Evolutionary conservation across 2,329 filamentous ascomycete species (phyloP), one percentile per base, ranked within the genome.

Genomic region (Colletotrichum cordylinicola): DNA sequence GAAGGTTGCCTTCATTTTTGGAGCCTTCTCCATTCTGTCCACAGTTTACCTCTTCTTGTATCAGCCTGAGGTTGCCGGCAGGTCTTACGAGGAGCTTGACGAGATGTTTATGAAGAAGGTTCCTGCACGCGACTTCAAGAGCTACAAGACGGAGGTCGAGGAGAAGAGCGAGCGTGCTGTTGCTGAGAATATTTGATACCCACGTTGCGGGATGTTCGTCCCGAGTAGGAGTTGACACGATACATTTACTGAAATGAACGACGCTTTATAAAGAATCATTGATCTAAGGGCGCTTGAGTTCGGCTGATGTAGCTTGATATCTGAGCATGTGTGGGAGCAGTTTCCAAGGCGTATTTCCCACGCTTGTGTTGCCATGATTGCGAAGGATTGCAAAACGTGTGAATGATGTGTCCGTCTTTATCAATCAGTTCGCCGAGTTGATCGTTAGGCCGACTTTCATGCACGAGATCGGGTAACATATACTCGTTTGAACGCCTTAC

Each of bases 1-100:
- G 2, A 87, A 87, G 78, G 84, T 84, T 1, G 81, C 81, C 0
- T 87, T 87, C 64, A 79, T 87, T 6, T 88, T 86, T 72, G 83
- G 82, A 1, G 85, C 80, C 1, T 72, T 84, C 7, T 77, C 79
- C 39, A 73, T 83, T 3, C 24, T 82, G 24, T 80, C 75, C 31
- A 78, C 80, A 8, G 74, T 82, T n/a, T 84, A 80, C 68, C 39
- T 86, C 9, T 79, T 79, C 78, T 80, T 82, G 21, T 82, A 77
- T 52, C 80, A 85, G 82, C 87, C 87, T 8, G 81, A 83, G 71
- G 82, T 80, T 16, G 69, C 77, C 4, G 77, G 77, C 15, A 70
- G 79, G 9, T 78, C 76, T 4, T 80, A 78, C 27, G 75, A 78
- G 10, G 79, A 80, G 70, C 78, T 80, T 15, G 78, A 80, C 27